Base-by-base conservation (phyloP, 192 early-diverging fungal genomes). In the Lunasporangiospora selenospora region DNA sequence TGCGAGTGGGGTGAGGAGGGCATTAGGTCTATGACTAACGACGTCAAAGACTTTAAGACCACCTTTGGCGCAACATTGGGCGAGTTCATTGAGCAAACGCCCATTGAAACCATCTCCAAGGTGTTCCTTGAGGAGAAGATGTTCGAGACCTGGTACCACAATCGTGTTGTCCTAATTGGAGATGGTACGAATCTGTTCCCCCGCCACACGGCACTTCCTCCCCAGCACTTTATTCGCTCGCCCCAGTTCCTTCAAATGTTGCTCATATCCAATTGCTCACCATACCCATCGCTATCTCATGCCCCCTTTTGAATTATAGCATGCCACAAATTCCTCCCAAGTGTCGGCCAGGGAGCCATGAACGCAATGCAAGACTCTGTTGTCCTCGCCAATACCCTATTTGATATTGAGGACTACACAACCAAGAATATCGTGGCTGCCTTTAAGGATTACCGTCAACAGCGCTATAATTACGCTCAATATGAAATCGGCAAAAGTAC, bases 31-130 rank as follows among this genome's bases (percentile, higher is more conserved):
- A 40, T 61, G 19, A 43, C 23, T 11, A 12, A 51, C 12, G 34
- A 18, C 26, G 49, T 61, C 27, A 10, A 33, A 39, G 39, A 61
- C 16, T 23, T 30, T 8, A 36, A 36, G 0, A 42, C 47, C 36
- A 46, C 58, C 6, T 46, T 33, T 32, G 58, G 58, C 2, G 58
- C 47, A 27, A 42, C 47, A 12, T 51, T 61, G 58, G 58, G 58
- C 1, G 47, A 61, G 3, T 19, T 59, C 1, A 19, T 59, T 11
- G 23, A 59, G 7, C 5, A 43, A 11, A 59, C 45, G 1, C 18
- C 24, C 4, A 15, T 37, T 8, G 40, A 38, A 21, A 3, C 39
- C 4, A 59, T 15, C 3, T 34, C 57, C 3, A 59, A 43, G 16
- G 32, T 39, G 19, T 48, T 30, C 30, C 19, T 48, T 10, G 44